phyloP scores from a whole-genome alignment of 2,329 filamentous ascomycete genomes.

The Bipolaris bicolor region DNA sequence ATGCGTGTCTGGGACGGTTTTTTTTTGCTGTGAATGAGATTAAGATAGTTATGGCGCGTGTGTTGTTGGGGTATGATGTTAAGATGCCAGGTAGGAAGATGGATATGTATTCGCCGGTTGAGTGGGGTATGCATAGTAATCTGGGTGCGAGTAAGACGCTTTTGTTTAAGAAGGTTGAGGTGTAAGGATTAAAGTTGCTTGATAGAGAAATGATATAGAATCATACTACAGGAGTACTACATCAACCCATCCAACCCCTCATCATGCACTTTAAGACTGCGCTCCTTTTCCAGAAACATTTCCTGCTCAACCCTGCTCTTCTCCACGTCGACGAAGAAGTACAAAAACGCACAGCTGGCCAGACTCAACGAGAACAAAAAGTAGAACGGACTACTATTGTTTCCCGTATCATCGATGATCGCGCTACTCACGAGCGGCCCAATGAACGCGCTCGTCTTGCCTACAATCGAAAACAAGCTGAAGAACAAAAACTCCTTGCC shows the following conservation, averaged over 20 bases:
- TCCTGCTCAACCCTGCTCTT: slow-evolving; percentile 35
- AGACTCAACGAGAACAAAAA: slow-evolving; percentile 56
- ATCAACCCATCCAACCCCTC: slow-evolving; percentile 1
- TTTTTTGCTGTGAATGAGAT: slow-evolving; percentile 46
- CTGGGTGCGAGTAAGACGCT: too few relatives aligned
- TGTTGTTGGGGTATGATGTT: slow-evolving; percentile 38
- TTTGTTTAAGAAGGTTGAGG: too few relatives aligned
- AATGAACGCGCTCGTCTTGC: slow-evolving; percentile 72
- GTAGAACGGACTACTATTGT: slow-evolving; percentile 69
- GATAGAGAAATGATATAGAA: too few relatives aligned
- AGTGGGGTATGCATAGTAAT: too few relatives aligned
- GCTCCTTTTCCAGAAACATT: slow-evolving; percentile 32
- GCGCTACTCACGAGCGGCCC: slow-evolving; percentile 71
- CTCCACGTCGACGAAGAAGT: slow-evolving; percentile 32
- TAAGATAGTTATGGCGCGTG: slow-evolving; percentile 40
- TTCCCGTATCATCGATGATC: slow-evolving; percentile 67
- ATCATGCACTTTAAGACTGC: slow-evolving; percentile 13
- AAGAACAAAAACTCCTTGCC: slow-evolving; percentile 76
- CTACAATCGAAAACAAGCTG: slow-evolving; percentile 70
- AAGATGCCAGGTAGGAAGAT: slow-evolving; percentile 7
- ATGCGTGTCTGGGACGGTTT: slow-evolving; percentile 44
- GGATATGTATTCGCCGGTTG: neutral
- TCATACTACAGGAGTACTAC: neutral
- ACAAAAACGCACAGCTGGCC: slow-evolving; percentile 28
- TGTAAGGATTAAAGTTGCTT: too few relatives aligned